Evolutionary conservation across 768 basidiomycete species (phyloP).

Genomic region (Boletus coccyginus): DNA sequence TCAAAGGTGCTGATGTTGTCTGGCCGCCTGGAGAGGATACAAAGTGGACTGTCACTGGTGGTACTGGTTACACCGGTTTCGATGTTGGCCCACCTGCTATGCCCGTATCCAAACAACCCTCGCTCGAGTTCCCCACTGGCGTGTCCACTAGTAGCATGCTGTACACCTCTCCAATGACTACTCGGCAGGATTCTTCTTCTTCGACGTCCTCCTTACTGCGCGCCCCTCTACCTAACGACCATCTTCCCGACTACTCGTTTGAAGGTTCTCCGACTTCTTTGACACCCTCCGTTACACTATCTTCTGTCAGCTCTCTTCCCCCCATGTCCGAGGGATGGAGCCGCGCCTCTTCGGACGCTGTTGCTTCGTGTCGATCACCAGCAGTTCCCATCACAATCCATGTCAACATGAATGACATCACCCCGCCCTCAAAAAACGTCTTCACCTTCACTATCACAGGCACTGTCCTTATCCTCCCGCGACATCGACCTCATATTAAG

Average conservation of each 20-base stretch:
- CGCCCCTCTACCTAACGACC: constrained; percentile 65
- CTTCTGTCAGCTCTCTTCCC: constrained; percentile 39
- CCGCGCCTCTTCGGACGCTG: constrained; percentile 36
- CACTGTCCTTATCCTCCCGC: constrained; percentile 57
- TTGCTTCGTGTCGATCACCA: constrained; percentile 39
- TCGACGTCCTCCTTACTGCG: constrained; percentile 68
- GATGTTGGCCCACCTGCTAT: constrained; percentile 47
- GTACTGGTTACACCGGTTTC: constrained; percentile 69
- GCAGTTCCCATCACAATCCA: constrained; percentile 68
- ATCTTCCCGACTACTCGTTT: constrained; percentile 72
- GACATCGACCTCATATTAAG: constrained; percentile 27
- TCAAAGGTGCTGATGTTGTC: constrained; percentile 62
- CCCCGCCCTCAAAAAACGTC: constrained; percentile 58
- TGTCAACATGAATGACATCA: constrained; percentile 76
- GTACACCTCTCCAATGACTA: constrained; percentile 22
- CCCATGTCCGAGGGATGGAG: constrained; percentile 34
- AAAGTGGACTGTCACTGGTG: constrained; percentile 64
- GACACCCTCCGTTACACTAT: constrained; percentile 40
- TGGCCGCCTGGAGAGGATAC: constrained; percentile 55
- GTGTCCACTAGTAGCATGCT: constrained; percentile 18
- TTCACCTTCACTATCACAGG: constrained; percentile 69
- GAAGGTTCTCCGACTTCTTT: constrained; percentile 58
- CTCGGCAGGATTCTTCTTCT: constrained; percentile 40
- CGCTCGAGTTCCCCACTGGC: constrained; percentile 43
- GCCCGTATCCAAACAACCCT: constrained; percentile 44